Evolutionary conservation across 1,284 basidiomycete genomes (phyloP), one percentile per base, ranked within the genome.

Genomic region (Ganoderma boninense): DNA sequence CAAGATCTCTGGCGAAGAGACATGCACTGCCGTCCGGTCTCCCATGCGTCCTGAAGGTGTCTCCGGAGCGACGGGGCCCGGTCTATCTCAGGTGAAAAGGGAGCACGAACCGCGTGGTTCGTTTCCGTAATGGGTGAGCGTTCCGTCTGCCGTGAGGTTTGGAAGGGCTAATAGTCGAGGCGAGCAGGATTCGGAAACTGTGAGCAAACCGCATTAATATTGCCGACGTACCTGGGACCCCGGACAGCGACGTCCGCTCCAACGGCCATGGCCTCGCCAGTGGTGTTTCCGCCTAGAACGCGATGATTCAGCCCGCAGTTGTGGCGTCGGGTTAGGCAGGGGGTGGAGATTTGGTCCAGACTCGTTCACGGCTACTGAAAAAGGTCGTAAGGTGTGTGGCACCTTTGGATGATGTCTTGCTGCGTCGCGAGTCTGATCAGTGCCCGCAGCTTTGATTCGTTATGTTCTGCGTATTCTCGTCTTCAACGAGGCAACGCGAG

Each of bases 191-290:
- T 69, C 89, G 97, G 71, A 99, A 99, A 81, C 98, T 82, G 97
- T 99, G 90, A 95, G 94, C 83, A 98, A 97, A 80, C 87, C 90
- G 13, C n/a, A n/a, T n/a, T 95, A 94, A 94, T 95, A 92, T 92
- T 74, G 79, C 86, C 0, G 78, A 82, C 46, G 82, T 89, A 16
- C 75, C 85, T 26, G 72, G 72, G 69, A 67, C 69, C 6, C 70
- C 71, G 11, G 64, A 70, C 61, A 66, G 64, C 60, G 57, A 69
- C 14, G 73, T 70, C 14, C 65, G 69, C 20, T 74, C 73, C 2
- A 73, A 74, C 43, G 71, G 73, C 29, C 69, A 75, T 20, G 56
- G 65, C 11, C 66, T 76, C 2, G 74, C 76, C n/a, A 66, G 69
- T 18, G 76, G 74, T 20, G 76, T n/a, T 64, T 43, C 59, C n/a